Evolutionary conservation across 805 yeast species (phyloP).

Genomic region (Ogataea neopini): DNA sequence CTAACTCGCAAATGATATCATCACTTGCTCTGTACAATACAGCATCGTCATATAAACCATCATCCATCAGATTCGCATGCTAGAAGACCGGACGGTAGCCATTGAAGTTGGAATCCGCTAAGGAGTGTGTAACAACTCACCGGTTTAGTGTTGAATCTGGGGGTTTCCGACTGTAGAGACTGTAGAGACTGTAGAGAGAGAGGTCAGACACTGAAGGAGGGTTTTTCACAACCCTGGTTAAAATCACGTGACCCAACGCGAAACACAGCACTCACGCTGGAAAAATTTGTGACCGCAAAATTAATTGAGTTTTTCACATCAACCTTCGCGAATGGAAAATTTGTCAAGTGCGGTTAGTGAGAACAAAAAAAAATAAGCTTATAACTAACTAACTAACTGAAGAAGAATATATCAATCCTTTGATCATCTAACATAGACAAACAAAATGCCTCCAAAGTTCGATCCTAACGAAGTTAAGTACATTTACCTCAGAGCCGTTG

Average conservation of each 20-base stretch:
- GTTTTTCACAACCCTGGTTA: constrained; percentile 4
- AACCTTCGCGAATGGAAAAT: constrained; percentile 5
- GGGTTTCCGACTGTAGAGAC: neutral
- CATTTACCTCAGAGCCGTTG: constrained; percentile 99
- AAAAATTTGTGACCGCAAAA: constrained; percentile 5
- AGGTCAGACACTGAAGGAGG: neutral
- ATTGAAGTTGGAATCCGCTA: constrained; percentile 54
- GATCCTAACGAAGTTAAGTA: constrained; percentile 98
- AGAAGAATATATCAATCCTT: constrained; percentile 4
- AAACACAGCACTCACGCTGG: too few relatives aligned
- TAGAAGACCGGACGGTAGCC: constrained; percentile 57
- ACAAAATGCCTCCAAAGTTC: constrained; percentile 93
- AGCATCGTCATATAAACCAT: too few relatives aligned
- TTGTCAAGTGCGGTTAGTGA: neutral
- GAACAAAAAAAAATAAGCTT: neutral
- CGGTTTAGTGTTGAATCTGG: constrained; percentile 41
- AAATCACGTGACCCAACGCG: constrained; percentile 21
- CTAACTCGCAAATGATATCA: too few relatives aligned
- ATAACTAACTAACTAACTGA: neutral
- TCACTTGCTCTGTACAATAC: too few relatives aligned
- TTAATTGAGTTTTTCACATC: neutral
- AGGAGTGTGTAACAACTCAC: constrained; percentile 55
- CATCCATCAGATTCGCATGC: constrained; percentile 15
- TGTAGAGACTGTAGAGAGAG: too few relatives aligned
- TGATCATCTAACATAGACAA: constrained; percentile 7